Conservation (phyloP, 257 asterid species). For the Solanum tarapatanum region DNA sequence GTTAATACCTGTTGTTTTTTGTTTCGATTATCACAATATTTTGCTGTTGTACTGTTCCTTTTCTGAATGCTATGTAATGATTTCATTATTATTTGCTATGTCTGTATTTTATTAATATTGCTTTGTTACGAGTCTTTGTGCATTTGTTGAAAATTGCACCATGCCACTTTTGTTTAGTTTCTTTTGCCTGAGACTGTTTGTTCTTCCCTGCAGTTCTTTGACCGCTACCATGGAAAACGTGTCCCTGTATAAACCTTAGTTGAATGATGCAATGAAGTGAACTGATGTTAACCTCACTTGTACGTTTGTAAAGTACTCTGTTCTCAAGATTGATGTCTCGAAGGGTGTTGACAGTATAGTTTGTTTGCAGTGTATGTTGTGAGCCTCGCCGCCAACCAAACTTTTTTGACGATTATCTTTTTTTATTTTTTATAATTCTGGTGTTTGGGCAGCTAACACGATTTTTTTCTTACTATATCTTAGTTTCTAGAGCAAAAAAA, state of each 20-base stretch:
- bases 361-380: background rate
- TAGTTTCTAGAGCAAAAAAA: background rate
- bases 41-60: background rate
- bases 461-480: background rate
- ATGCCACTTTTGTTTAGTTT: background rate
- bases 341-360: background rate
- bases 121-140: background rate
- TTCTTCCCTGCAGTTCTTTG: conserved; percentile 54
- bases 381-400: background rate
- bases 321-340: background rate
- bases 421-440: background rate
- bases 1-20: background rate
- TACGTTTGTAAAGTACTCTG: conserved; percentile 24
- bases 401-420: background rate
- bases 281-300: conserved; percentile 1
- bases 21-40: background rate
- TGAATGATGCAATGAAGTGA: conserved; percentile 2
- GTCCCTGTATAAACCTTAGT: conserved; percentile 44
- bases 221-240: conserved; percentile 64
- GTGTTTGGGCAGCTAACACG: background rate
- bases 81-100: background rate
- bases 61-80: background rate
- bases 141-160: background rate
- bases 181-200: background rate
- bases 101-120: background rate